Evolutionary conservation across 371 early-diverging fungal species (phyloP).

Genomic region (Nematocida major): DNA sequence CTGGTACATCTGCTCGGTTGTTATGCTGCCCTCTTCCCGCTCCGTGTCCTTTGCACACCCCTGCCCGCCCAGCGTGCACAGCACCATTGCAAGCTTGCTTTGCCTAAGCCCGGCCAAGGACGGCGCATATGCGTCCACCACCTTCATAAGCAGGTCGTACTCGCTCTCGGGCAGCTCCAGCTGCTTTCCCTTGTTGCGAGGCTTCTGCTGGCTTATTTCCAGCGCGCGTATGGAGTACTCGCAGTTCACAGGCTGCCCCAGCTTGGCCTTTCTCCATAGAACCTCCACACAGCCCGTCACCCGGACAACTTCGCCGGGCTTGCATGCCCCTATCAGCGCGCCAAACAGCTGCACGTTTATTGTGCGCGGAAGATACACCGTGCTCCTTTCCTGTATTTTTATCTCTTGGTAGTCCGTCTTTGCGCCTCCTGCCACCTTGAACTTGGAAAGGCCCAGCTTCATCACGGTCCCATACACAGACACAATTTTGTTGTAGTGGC

Average conservation of each 20-base stretch:
- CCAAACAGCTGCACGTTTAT: constrained; percentile 57
- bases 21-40: constrained; percentile 1
- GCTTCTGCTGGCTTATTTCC: constrained; percentile 35
- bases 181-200: neutral
- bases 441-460: constrained; percentile 49
- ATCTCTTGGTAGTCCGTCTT: constrained; percentile 50
- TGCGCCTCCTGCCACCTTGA: constrained; percentile 46
- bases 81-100: constrained; percentile 59
- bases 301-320: constrained; percentile 57
- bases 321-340: constrained; percentile 51
- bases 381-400: constrained; percentile 39
- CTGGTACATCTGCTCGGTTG: constrained; percentile 32
- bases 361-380: constrained; percentile 58
- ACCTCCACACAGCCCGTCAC: constrained; percentile 54
- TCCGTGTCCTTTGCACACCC: neutral
- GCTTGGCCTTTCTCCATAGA: constrained; percentile 49
- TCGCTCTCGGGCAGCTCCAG: neutral
- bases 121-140: constrained; percentile 51
- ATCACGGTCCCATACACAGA: constrained; percentile 59
- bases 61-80: constrained; percentile 52
- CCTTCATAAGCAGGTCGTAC: constrained; percentile 47
- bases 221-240: constrained; percentile 52
- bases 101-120: constrained; percentile 53
- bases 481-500: constrained; percentile 53
- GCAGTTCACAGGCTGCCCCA: constrained; percentile 47